phyloP scores from a whole-genome alignment of 2,329 filamentous ascomycete species.

The Mycosphaerella sp. region DNA sequence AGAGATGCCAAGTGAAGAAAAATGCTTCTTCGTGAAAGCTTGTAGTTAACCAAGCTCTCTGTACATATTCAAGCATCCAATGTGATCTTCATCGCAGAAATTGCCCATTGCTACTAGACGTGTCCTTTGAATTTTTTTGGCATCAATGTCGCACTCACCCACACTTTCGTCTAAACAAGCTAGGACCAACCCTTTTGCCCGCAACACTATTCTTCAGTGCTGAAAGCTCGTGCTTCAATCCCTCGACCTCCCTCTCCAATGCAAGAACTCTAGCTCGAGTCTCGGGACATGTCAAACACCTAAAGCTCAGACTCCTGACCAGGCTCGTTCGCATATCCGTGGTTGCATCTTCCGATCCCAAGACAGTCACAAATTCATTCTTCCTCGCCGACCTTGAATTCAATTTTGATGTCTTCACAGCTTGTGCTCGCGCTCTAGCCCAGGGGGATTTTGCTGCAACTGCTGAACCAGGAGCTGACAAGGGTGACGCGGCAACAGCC shows the following conservation, averaged over 20 bases:
- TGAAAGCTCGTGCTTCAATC: constrained; percentile 27
- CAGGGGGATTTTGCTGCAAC: constrained; percentile 23
- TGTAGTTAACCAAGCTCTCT: too few species aligned
- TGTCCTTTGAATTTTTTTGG: too few species aligned
- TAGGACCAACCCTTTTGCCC: too few species aligned
- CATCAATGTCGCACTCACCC: too few species aligned
- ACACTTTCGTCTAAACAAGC: too few species aligned
- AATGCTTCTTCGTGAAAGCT: too few species aligned
- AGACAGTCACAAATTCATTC: constrained; percentile 11
- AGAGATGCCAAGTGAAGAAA: neutral
- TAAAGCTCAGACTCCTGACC: constrained; percentile 1
- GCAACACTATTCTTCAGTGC: constrained; percentile 14
- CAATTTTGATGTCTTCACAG: constrained; percentile 6
- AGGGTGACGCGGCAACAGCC: neutral
- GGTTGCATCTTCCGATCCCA: constrained; percentile 1
- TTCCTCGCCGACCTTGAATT: constrained; percentile 1
- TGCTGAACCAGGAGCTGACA: neutral
- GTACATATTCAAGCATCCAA: too few species aligned
- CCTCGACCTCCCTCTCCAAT: constrained; percentile 26
- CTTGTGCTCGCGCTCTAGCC: constrained; percentile 19
- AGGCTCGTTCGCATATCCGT: neutral
- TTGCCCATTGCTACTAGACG: too few species aligned
- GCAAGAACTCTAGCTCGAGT: constrained; percentile 18
- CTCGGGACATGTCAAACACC: constrained; percentile 17
- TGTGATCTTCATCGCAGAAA: too few species aligned